Evolutionary conservation across 2,329 filamentous ascomycete genomes (phyloP).

Genomic region (Fusarium nelsonii): DNA sequence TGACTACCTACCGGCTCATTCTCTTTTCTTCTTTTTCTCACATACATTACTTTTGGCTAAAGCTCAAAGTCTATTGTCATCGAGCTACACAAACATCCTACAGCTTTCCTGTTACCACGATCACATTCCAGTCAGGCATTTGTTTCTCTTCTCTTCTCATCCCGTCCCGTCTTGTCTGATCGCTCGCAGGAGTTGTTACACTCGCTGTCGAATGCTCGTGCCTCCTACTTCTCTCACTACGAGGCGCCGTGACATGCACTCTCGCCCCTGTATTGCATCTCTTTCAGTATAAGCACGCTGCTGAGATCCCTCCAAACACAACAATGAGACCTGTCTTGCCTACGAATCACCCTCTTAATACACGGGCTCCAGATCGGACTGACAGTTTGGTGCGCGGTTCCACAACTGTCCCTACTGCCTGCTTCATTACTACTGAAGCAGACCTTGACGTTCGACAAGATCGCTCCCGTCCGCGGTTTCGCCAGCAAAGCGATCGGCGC

Average conservation of each 20-base stretch:
- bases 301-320: conserved; percentile 24
- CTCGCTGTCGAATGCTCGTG: neutral
- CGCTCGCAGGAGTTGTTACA: neutral
- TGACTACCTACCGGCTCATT: neutral
- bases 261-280: conserved; percentile 11
- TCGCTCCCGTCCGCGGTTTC: conserved; percentile 42
- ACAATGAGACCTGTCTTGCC: conserved; percentile 48
- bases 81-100: conserved; percentile 27
- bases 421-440: conserved; percentile 54
- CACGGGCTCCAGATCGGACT: conserved; percentile 33
- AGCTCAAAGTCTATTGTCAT: conserved; percentile 39
- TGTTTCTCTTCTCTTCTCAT: neutral
- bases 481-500: conserved; percentile 38
- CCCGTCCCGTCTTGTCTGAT: neutral
- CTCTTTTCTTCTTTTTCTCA: neutral
- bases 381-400: conserved; percentile 40
- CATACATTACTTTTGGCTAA: neutral
- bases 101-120: conserved; percentile 16
- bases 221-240: neutral
- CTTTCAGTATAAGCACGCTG: conserved; percentile 20
- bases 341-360: conserved; percentile 40
- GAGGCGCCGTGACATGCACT: conserved; percentile 23
- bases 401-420: conserved; percentile 49
- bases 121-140: neutral
- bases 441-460: conserved; percentile 47